These are phyloP conservation scores for Termitomyces sp. DNA, from an alignment of 768 basidiomycete genomes.

Conservation along the genomic window DNA sequence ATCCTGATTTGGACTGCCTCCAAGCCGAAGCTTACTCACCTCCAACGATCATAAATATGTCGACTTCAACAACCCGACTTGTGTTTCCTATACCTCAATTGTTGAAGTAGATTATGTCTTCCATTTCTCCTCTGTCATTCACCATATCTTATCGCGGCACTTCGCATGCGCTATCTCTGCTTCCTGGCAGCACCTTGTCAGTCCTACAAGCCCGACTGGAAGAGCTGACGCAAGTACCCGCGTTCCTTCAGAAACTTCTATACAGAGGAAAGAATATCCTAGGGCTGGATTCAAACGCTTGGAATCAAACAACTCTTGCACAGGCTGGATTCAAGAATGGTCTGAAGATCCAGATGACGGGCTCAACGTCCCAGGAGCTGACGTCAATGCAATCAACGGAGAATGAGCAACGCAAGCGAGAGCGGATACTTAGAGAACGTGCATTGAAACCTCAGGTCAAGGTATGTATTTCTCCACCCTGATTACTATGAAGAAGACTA, in stretches of 20 bases:
- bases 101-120: slow-evolving; percentile 10
- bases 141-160: slow-evolving; percentile 47
- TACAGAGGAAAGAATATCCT: slow-evolving; percentile 60
- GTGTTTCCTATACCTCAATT: not conserved
- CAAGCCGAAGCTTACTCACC: slow-evolving; percentile 1
- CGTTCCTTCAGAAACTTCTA: slow-evolving; percentile 65
- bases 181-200: slow-evolving; percentile 48
- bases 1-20: not conserved
- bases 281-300: slow-evolving; percentile 21
- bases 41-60: not conserved
- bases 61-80: not conserved
- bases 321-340: slow-evolving; percentile 61
- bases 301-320: slow-evolving; percentile 25
- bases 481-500: not conserved
- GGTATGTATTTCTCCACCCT: slow-evolving; percentile 30
- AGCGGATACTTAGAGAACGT: slow-evolving; percentile 57
- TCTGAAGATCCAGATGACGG: slow-evolving; percentile 67
- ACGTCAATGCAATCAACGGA: slow-evolving; percentile 52
- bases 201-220: slow-evolving; percentile 49
- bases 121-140: slow-evolving; percentile 9
- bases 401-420: slow-evolving; percentile 51
- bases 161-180: slow-evolving; percentile 43
- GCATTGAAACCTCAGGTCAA: slow-evolving; percentile 55
- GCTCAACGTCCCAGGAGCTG: slow-evolving; percentile 58
- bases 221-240: slow-evolving; percentile 64